These are phyloP conservation scores for Trametes elegans DNA, from an alignment of 768 basidiomycete species.

Conservation along the genomic window DNA sequence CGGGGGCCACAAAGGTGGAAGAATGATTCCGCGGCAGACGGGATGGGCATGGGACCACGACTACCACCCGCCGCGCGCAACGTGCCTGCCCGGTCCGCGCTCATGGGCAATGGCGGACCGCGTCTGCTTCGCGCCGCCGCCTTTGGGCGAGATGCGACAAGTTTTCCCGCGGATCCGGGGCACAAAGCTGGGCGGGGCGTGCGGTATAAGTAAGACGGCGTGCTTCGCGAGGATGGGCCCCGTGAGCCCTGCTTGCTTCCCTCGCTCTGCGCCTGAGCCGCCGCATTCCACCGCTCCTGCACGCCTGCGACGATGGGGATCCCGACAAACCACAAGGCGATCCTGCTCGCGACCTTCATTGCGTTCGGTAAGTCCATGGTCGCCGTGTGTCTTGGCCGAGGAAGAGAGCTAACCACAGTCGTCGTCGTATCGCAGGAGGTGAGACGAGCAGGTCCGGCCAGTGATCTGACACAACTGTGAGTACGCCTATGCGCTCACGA, in stretches of 20 bases:
- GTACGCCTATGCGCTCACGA: not conserved
- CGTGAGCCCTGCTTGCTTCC: conserved; percentile 17
- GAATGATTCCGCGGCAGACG: conserved; percentile 10
- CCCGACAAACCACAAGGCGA: conserved; percentile 61
- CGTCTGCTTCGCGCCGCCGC: conserved; percentile 1
- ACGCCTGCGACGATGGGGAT: conserved; percentile 36
- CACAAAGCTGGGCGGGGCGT: not conserved
- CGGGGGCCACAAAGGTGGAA: not conserved
- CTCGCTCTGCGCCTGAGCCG: conserved; percentile 2
- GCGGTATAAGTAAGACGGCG: conserved; percentile 5
- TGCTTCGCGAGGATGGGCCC: conserved; percentile 4
- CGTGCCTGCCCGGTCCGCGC: conserved; percentile 7
- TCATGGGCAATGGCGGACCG: conserved; percentile 8
- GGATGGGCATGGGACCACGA: conserved; percentile 9
- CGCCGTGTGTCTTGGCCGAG: not conserved
- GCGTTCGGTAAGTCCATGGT: conserved; percentile 58
- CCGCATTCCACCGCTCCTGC: not conserved
- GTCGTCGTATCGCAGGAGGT: conserved; percentile 27
- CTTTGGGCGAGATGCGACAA: not conserved
- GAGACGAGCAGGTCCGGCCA: not conserved
- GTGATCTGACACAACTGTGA: not conserved
- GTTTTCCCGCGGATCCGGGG: conserved; percentile 11
- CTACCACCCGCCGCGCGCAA: not conserved
- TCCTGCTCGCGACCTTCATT: conserved; percentile 65
- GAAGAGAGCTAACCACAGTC: not conserved